These are phyloP conservation scores for Boletus rubroflammeus DNA, from an alignment of 768 basidiomycete genomes.

Conservation along the genomic window DNA sequence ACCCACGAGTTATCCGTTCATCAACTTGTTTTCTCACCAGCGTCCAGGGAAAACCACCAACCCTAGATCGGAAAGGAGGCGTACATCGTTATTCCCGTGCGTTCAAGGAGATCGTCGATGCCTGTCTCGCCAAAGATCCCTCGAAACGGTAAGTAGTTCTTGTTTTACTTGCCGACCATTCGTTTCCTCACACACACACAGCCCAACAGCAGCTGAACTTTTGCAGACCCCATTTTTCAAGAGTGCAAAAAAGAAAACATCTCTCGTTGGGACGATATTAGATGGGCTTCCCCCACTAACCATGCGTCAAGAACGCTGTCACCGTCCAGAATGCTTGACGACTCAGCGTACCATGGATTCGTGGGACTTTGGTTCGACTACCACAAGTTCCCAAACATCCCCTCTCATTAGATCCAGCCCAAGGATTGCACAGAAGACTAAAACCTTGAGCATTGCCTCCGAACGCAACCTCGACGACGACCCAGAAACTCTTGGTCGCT, in stretches of 20 bases:
- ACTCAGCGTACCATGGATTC: constrained; percentile 61
- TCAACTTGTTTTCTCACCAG: constrained; percentile 31
- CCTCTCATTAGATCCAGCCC: constrained; percentile 6
- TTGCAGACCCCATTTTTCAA: constrained; percentile 78
- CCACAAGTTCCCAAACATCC: constrained; percentile 35
- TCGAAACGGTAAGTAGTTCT: constrained; percentile 50
- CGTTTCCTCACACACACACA: constrained; percentile 25
- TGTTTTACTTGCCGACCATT: background rate
- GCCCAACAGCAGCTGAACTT: constrained; percentile 77
- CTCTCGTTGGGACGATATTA: constrained; percentile 74
- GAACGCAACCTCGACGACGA: constrained; percentile 4
- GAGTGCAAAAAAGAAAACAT: constrained; percentile 70
- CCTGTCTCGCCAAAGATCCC: constrained; percentile 84
- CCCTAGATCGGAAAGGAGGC: constrained; percentile 69
- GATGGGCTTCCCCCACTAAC: constrained; percentile 70
- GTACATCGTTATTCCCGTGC: constrained; percentile 70
- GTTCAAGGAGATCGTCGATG: constrained; percentile 80
- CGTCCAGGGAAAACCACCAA: constrained; percentile 75
- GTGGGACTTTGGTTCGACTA: constrained; percentile 68
- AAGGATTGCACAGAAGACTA: constrained; percentile 3
- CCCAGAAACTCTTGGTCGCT: background rate
- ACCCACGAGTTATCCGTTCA: background rate
- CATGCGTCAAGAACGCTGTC: constrained; percentile 66
- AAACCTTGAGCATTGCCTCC: constrained; percentile 2
- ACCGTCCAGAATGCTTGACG: constrained; percentile 36